A percentile compares a stretch with the other conserved stretches of the same genome.
phyloP scores from a whole-genome alignment of 2,329 filamentous ascomycete genomes.

The Gaeumannomyces sp. region DNA sequence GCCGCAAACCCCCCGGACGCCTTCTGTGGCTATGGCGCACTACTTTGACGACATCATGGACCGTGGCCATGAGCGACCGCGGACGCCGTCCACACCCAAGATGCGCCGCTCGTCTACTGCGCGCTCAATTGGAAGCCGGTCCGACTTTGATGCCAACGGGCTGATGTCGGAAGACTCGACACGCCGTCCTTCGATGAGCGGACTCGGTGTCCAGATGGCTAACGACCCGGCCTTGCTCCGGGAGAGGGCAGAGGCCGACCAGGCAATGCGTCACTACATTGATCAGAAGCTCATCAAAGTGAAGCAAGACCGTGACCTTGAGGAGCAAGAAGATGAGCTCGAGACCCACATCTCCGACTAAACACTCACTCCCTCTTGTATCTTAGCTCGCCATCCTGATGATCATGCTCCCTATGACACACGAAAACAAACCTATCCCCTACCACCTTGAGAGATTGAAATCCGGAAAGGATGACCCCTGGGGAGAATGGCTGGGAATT shows the following conservation, averaged over 20 bases:
- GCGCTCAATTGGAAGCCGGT: conserved; percentile 76
- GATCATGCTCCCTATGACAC: background rate
- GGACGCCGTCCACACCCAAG: conserved; percentile 39
- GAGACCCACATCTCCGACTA: conserved; percentile 31
- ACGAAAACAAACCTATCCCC: background rate
- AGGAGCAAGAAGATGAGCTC: conserved; percentile 39
- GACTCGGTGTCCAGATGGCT: conserved; percentile 30
- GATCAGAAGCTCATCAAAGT: conserved; percentile 72
- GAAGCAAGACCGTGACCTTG: conserved; percentile 47
- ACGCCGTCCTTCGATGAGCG: conserved; percentile 24
- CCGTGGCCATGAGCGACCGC: conserved; percentile 30
- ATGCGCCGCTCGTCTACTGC: conserved; percentile 75
- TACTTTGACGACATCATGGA: conserved; percentile 69
- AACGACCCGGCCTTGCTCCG: conserved; percentile 45
- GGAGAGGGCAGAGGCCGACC: conserved; percentile 51
- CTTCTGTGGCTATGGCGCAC: conserved; percentile 74
- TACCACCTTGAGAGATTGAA: background rate
- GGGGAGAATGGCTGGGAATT: background rate
- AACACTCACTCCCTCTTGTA: background rate
- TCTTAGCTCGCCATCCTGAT: background rate
- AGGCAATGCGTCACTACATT: conserved; percentile 75
- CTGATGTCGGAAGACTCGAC: conserved; percentile 32
- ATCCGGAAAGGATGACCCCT: background rate
- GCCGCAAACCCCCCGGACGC: conserved; percentile 87
- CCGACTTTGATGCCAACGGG: conserved; percentile 61